Conservation (phyloP, 73 alveolate genomes). For the Tetrahymena elliotti region DNA sequence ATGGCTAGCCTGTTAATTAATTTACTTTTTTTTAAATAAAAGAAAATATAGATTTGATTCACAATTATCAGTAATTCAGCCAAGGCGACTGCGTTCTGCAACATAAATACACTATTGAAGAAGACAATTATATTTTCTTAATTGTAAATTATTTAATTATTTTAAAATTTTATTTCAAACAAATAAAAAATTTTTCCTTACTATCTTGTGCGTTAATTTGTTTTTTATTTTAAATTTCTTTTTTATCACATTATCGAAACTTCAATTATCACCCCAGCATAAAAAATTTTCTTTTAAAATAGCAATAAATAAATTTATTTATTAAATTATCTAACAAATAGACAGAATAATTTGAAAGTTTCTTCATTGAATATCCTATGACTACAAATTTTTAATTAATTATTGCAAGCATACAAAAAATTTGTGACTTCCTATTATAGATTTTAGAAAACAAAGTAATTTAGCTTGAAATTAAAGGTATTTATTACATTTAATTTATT, state of each 20-base stretch:
- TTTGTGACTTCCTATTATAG: neutral
- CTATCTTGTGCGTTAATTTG: neutral
- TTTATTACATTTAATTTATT: neutral
- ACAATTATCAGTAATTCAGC: neutral
- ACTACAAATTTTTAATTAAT: neutral
- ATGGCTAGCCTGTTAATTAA: neutral
- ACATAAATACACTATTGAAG: neutral
- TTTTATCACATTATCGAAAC: neutral
- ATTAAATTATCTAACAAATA: neutral
- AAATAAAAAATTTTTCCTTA: no score
- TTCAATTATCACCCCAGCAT: neutral
- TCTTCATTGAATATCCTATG: neutral
- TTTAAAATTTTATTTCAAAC: neutral
- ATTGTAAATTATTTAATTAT: neutral
- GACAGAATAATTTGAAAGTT: neutral
- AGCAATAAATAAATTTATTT: neutral
- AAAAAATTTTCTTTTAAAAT: neutral
- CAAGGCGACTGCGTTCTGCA: neutral
- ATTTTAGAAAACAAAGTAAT: neutral
- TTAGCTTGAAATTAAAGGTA: neutral
- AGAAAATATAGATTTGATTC: neutral
- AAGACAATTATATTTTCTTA: neutral
- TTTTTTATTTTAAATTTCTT: neutral
- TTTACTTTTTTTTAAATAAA: neutral
- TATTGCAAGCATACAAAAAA: neutral